These are phyloP conservation scores for Phaeosphaeriaceae sp. DNA, from an alignment of 2,329 filamentous ascomycete species.

Conservation along the genomic window DNA sequence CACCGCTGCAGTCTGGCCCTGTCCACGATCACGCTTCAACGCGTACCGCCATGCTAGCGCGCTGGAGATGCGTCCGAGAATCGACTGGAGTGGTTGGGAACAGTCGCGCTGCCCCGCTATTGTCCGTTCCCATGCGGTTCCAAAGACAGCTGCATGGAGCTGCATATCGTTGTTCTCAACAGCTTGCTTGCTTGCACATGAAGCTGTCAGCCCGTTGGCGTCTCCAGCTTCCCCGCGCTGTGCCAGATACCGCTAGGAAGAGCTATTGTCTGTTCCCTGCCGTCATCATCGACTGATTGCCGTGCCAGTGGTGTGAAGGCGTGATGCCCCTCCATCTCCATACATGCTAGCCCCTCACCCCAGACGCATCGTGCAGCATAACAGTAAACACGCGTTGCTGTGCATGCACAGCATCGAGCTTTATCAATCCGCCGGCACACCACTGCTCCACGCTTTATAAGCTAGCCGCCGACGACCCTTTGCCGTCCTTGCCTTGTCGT, in stretches of 20 bases:
- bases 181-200: slow-evolving; percentile 14
- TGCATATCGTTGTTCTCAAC: slow-evolving; percentile 31
- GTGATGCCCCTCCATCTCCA: neutral
- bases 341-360: neutral
- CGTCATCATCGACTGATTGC: slow-evolving; percentile 18
- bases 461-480: slow-evolving; percentile 1
- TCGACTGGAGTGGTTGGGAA: slow-evolving; percentile 11
- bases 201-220: slow-evolving; percentile 16
- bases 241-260: neutral
- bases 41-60: slow-evolving; percentile 15
- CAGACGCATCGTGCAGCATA: neutral
- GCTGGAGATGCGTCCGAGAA: slow-evolving; percentile 19
- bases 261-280: neutral
- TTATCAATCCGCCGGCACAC: neutral
- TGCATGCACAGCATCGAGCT: neutral
- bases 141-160: slow-evolving; percentile 23
- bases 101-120: slow-evolving; percentile 34
- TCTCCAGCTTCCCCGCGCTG: slow-evolving; percentile 15
- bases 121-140: slow-evolving; percentile 17
- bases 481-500: neutral
- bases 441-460: slow-evolving; percentile 6
- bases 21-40: slow-evolving; percentile 17
- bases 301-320: neutral
- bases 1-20: slow-evolving; percentile 9
- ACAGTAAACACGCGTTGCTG: neutral